phyloP scores from a whole-genome alignment of 2,329 filamentous ascomycete species.

The Sordariomycetes sp. region DNA sequence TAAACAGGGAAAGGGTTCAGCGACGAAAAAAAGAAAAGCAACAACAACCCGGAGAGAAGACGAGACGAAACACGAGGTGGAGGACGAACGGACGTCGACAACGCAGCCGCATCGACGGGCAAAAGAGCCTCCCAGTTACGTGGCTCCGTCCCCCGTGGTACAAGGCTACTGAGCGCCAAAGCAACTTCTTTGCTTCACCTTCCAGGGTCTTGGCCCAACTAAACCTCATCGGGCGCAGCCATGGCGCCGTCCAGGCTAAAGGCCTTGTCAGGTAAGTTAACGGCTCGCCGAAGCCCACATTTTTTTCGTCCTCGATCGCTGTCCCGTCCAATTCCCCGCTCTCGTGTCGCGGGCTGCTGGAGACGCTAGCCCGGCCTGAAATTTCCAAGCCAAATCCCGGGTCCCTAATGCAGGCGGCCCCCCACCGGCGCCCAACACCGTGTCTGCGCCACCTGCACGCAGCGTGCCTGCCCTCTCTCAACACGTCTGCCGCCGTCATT shows the following conservation, averaged over 20 bases:
- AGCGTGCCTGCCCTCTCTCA: neutral
- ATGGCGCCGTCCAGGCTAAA: constrained; percentile 5
- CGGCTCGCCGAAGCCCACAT: neutral
- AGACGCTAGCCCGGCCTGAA: constrained; percentile 3
- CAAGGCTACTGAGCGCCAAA: constrained; percentile 2
- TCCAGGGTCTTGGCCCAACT: neutral
- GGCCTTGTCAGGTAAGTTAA: constrained; percentile 5
- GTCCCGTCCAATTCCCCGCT: neutral
- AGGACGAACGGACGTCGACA: neutral
- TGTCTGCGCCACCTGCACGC: neutral
- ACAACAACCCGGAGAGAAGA: neutral
- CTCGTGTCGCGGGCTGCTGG: constrained; percentile 1
- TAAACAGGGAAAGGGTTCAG: neutral
- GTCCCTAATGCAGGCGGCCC: neutral
- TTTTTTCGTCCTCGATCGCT: neutral
- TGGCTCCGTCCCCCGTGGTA: constrained; percentile 3
- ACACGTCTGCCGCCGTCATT: neutral
- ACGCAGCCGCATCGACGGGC: neutral
- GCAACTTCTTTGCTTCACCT: neutral
- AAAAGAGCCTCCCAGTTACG: neutral
- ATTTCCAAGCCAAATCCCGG: constrained; percentile 2
- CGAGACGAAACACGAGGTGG: neutral
- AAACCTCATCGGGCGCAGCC: neutral
- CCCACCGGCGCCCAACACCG: neutral
- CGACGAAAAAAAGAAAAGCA: neutral